These are phyloP conservation scores for Chlorella sp. DNA, from an alignment of 139 green algal species.

Conservation along the genomic window DNA sequence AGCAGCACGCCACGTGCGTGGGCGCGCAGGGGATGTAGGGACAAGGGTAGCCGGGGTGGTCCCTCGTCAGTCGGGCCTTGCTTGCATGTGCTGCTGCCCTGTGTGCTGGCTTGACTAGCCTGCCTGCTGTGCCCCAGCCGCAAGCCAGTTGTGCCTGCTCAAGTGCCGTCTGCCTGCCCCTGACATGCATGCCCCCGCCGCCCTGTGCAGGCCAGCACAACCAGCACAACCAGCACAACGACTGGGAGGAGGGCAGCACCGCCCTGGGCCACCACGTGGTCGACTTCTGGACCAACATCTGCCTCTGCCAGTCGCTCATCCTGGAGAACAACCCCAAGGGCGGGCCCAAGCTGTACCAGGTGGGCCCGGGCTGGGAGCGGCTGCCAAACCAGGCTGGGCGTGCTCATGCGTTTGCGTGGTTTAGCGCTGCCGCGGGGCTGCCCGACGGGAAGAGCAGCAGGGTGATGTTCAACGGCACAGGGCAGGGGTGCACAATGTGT, in stretches of 20 bases:
- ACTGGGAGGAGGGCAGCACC: conserved; percentile 26
- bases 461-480: no score
- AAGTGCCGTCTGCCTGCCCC: not conserved
- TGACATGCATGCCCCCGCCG: no score
- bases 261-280: conserved; percentile 59
- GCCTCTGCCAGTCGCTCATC: conserved; percentile 76
- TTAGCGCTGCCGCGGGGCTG: no score
- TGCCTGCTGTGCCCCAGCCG: not conserved
- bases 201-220: not conserved
- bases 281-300: conserved; percentile 75
- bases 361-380: not conserved
- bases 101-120: no score
- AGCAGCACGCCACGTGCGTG: not conserved
- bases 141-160: not conserved
- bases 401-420: no score
- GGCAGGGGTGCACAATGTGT: no score
- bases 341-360: conserved; percentile 49
- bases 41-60: not conserved
- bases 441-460: no score
- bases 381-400: no score
- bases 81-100: not conserved
- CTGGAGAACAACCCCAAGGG: conserved; percentile 49
- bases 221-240: conserved; percentile 15
- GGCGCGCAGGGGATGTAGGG: not conserved
- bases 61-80: not conserved